Percentiles rank a stretch among this genome's conserved stretches.
Conservation (phyloP, 1,284 basidiomycete genomes). For the Moesziomyces antarcticus region DNA sequence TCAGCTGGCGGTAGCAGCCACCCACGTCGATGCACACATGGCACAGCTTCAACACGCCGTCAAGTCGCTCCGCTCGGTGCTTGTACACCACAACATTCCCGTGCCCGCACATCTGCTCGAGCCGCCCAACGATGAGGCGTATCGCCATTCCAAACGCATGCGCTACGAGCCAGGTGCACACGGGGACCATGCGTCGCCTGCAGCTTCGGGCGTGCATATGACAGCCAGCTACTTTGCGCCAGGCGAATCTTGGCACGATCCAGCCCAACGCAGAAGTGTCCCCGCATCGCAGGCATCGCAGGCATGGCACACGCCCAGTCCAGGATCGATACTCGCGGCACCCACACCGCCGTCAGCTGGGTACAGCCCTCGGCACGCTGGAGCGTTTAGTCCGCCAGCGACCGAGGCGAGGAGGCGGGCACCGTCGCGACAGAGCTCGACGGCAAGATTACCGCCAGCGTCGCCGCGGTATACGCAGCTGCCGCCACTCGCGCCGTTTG, state of each 20-base stretch:
- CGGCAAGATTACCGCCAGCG: neutral
- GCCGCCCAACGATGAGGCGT: neutral
- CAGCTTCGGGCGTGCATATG: slow-evolving; percentile 14
- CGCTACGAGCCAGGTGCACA: neutral
- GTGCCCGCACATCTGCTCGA: slow-evolving; percentile 2
- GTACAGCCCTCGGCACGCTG: slow-evolving; percentile 11
- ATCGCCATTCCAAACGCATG: neutral
- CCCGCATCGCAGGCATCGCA: neutral
- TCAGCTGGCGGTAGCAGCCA: slow-evolving; percentile 21
- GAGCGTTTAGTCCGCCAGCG: too few relatives aligned
- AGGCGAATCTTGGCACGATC: neutral
- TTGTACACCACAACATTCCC: slow-evolving; percentile 20
- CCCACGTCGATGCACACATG: slow-evolving; percentile 22
- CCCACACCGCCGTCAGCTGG: slow-evolving; percentile 14
- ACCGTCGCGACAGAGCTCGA: neutral
- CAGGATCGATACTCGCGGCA: slow-evolving; percentile 2
- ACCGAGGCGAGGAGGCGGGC: neutral
- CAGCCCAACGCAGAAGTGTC: neutral
- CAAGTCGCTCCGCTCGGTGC: slow-evolving; percentile 16
- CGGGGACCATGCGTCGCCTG: neutral
- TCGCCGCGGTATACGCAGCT: slow-evolving; percentile 3
- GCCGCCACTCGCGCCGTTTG: neutral
- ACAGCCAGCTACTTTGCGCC: slow-evolving; percentile 9
- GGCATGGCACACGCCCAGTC: slow-evolving; percentile 25
- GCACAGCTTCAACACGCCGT: slow-evolving; percentile 16